A percentile compares a stretch with the other conserved stretches of the same genome.
Conservation (phyloP, 495 filamentous ascomycete species). For the Cryomyces minteri region DNA sequence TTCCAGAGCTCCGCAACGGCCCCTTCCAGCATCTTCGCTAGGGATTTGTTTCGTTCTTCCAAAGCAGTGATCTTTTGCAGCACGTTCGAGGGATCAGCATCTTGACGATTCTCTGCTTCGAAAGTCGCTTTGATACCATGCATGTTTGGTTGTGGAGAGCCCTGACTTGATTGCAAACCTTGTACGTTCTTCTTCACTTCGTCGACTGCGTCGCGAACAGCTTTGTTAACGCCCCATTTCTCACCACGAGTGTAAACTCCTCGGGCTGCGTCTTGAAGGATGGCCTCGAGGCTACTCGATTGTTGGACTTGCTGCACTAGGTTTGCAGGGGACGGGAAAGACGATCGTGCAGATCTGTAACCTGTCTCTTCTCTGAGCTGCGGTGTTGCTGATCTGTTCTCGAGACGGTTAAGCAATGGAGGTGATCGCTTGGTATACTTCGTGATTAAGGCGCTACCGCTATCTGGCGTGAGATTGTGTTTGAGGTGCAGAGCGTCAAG, state of each 20-base stretch:
- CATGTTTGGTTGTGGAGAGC: not conserved
- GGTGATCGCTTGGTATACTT: slow-evolving; percentile 51
- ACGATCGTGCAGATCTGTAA: too few relatives aligned
- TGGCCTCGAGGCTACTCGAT: slow-evolving; percentile 40
- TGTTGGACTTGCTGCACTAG: slow-evolving; percentile 7
- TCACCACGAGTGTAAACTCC: slow-evolving; percentile 69
- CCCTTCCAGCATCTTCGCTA: slow-evolving; percentile 55
- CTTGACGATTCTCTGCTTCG: not conserved
- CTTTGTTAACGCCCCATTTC: slow-evolving; percentile 74
- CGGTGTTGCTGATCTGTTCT: not conserved
- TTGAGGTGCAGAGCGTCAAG: slow-evolving; percentile 76
- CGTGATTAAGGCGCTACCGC: slow-evolving; percentile 54
- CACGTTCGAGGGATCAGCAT: not conserved
- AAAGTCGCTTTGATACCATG: not conserved
- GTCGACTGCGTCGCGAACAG: slow-evolving; percentile 71
- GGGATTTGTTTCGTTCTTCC: slow-evolving; percentile 50
- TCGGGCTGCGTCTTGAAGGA: slow-evolving; percentile 75
- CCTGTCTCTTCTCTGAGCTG: not conserved
- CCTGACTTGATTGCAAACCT: slow-evolving; percentile 1
- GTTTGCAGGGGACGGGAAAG: too few relatives aligned
- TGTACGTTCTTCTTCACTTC: slow-evolving; percentile 64
- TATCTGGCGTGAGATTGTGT: slow-evolving; percentile 50
- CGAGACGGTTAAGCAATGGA: slow-evolving; percentile 11
- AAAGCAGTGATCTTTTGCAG: slow-evolving; percentile 24
- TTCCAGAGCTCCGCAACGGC: slow-evolving; percentile 49